Conservation (phyloP, 2,329 filamentous ascomycete species). For the Byssochlamys sp. region DNA sequence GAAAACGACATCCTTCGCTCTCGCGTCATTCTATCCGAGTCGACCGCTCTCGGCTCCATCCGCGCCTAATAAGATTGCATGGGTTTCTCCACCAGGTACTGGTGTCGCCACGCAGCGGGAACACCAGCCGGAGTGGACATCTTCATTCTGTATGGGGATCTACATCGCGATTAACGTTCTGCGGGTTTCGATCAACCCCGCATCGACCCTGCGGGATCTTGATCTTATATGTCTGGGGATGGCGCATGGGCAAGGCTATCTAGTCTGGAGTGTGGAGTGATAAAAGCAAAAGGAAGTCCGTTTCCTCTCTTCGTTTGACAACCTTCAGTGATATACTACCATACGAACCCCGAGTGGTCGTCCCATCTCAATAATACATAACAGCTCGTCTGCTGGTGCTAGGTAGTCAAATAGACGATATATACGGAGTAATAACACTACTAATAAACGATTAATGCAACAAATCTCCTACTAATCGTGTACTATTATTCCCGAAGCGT, state of each 20-base stretch:
- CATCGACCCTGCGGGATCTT: background rate
- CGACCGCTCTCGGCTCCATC: background rate
- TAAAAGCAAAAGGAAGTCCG: background rate
- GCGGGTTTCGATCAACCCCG: background rate
- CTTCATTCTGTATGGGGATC: background rate
- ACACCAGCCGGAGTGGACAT: background rate
- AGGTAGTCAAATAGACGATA: no score
- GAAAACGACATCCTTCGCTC: background rate
- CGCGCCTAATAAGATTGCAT: background rate
- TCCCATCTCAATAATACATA: no score
- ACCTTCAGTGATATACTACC: no score
- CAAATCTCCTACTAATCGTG: no score
- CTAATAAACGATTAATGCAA: no score
- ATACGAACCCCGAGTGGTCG: no score
- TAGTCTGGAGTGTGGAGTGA: background rate
- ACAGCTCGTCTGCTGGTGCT: no score
- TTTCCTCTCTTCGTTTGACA: background rate
- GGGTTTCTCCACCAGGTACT: background rate
- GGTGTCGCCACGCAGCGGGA: background rate
- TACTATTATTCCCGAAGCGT: no score
- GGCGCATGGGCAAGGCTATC: background rate
- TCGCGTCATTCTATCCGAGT: background rate
- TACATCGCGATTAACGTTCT: background rate
- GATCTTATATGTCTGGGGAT: background rate
- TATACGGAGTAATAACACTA: no score